Conservation (phyloP, 1,139 yeast species). For the Scheffersomyces cryptocercus region DNA sequence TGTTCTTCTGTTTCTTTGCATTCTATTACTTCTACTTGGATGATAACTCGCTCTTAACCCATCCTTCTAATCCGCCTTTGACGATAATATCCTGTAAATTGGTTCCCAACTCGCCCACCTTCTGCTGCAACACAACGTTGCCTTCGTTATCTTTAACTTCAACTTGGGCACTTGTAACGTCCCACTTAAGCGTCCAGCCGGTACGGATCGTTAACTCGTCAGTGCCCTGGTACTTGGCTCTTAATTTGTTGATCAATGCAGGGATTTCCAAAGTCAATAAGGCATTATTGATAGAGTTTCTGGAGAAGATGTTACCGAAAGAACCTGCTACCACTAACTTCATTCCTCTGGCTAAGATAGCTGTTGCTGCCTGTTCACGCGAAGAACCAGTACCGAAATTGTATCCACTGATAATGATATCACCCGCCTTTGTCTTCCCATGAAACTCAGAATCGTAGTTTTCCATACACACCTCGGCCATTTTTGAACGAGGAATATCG, state of each 20-base stretch:
- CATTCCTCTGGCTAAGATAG: slow-evolving; percentile 91
- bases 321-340: slow-evolving; percentile 94
- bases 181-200: slow-evolving; percentile 92
- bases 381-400: slow-evolving; percentile 98
- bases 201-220: slow-evolving; percentile 87
- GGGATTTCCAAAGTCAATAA: slow-evolving; percentile 92
- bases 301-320: slow-evolving; percentile 92
- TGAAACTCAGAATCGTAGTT: slow-evolving; percentile 91
- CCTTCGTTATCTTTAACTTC: slow-evolving; percentile 68
- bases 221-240: slow-evolving; percentile 61
- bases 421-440: slow-evolving; percentile 78
- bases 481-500: slow-evolving; percentile 87
- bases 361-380: slow-evolving; percentile 99
- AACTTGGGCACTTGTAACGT: slow-evolving; percentile 81
- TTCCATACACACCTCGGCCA: slow-evolving; percentile 99
- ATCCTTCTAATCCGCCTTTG: slow-evolving; percentile 96
- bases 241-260: slow-evolving; percentile 69
- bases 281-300: slow-evolving; percentile 96
- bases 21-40: too few relatives aligned
- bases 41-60: slow-evolving; percentile 80
- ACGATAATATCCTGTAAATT: slow-evolving; percentile 95
- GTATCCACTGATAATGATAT: slow-evolving; percentile 86
- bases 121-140: slow-evolving; percentile 72
- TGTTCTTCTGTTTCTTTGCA: too few relatives aligned
- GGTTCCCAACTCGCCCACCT: slow-evolving; percentile 94